phyloP scores from a whole-genome alignment of 106 monocot species.

The Platanthera zijinensis region DNA sequence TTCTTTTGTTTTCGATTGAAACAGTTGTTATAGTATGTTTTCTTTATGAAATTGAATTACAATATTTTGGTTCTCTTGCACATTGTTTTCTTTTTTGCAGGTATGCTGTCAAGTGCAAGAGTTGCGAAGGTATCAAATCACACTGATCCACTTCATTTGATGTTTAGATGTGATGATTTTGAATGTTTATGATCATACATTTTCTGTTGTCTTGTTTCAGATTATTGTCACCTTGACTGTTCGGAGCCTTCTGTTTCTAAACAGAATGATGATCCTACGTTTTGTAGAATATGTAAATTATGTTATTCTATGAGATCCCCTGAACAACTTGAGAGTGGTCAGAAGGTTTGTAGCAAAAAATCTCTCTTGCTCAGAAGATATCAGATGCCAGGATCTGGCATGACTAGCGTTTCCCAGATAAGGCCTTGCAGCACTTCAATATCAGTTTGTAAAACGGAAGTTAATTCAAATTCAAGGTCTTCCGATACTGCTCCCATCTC shows the following conservation, averaged over 20 bases:
- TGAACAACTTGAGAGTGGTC: slow-evolving; percentile 8
- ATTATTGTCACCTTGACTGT: slow-evolving; percentile 66
- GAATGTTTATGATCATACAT: not conserved
- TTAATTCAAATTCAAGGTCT: slow-evolving; percentile 11
- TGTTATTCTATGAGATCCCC: slow-evolving; percentile 26
- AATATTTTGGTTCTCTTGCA: not conserved
- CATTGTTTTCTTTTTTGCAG: slow-evolving; percentile 20
- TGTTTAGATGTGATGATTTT: not conserved
- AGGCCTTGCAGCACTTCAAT: not conserved
- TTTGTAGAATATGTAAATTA: slow-evolving; percentile 35
- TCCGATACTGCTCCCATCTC: slow-evolving; percentile 7
- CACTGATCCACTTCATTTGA: not conserved
- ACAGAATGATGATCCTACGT: slow-evolving; percentile 13
- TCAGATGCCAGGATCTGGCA: not conserved
- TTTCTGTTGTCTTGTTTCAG: slow-evolving; percentile 26
- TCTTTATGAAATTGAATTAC: not conserved
- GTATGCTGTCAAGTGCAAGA: slow-evolving; percentile 51
- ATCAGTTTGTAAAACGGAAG: slow-evolving; percentile 7
- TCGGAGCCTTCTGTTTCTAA: slow-evolving; percentile 15
- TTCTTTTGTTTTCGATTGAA: not conserved
- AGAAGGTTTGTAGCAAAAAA: slow-evolving; percentile 10
- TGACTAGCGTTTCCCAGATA: slow-evolving; percentile 10
- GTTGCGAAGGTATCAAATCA: slow-evolving; percentile 64
- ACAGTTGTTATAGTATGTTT: not conserved
- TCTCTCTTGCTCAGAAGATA: not conserved